Base-by-base conservation (phyloP, 192 early-diverging fungal genomes). In the Umbelopsis ramanniana region DNA sequence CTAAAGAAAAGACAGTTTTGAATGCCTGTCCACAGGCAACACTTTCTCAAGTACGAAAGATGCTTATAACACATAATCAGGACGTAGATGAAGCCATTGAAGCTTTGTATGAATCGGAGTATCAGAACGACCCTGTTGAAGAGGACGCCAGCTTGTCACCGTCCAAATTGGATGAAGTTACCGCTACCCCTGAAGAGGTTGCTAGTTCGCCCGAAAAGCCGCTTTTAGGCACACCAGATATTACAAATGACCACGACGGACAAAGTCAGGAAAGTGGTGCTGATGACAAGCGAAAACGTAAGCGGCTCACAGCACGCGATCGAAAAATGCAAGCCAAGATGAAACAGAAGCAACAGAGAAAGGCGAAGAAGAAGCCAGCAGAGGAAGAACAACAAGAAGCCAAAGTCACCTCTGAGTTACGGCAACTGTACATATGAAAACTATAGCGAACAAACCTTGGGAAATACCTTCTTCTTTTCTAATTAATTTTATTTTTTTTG, bases 1-100 rank as follows among this genome's bases (percentile, higher is more conserved):
- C 84, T 8, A 72, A 80, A 29, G 91, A 92, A 68, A 88, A 85
- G 37, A 76, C 77, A n/a, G 79, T 92, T 9, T 82, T 88, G 73
- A 76, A 76, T 22, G 81, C 87, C 12, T 87, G 84, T n/a, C 88
- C 83, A 11, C 81, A 79, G 2, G 66, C 76, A 2, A 83, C 86
- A 70, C 74, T 83, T 26, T 46, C 53, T 9, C 60, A 84, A 45
- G 84, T 92, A 2, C 82, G 88, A 11, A 40, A 79, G 4, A 68
- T 91, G 19, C 69, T 92, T 33, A 71, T 68, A 14, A 80, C 82
- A 33, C 77, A 85, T 43, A 46, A 75, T 7, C 76, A 82, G 0
- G 71, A 92, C 52, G 66, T 76, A 19, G 80, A 78, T 47, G 73
- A 79, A 23, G 90, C 90, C 10, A 83, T 89, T 29, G 86, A 90